Evolutionary conservation across 192 early-diverging fungal species (phyloP), one percentile per base, ranked within the genome.

Genomic region (Rhizoclosmatium globosum): DNA sequence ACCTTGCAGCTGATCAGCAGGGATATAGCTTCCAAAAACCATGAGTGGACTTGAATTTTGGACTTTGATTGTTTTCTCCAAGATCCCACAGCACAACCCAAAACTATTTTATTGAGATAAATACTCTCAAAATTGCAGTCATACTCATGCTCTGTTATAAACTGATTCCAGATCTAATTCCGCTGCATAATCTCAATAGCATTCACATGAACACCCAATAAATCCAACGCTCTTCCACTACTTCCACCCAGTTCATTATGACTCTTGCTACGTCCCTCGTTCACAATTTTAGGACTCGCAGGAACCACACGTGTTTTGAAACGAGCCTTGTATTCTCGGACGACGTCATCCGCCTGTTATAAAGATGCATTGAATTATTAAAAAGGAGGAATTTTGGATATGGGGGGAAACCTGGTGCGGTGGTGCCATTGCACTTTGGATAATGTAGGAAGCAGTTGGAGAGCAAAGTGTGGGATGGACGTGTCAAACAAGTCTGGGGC

Each of bases 401-500:
- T 47, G 47, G 23, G 21, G 7, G 21, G 7, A 41, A 71, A 79
- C 86, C 81, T 84, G 83, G 2, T 64, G 75, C 4, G 86, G 79
- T 17, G 71, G 71, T 23, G 61, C 81, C 9, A 62, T 58, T 45
- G 82, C 44, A n/a, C 42, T 56, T 19, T 82, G 79, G 15, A 87
- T 82, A 19, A 85, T 76, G n/a, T 82, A 81, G 1, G 79, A 42
- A 3, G 86, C 85, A 2, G 86, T 87, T 23, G 86, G 9, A 87
- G 50, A 15, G 82, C 78, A 67, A 85, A 87, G 45, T 85, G 86
- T 21, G 86, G 86, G 9, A 87, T 64, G n/a, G 64, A 53, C 4
- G 70, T 74, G 45, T 62, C 69, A 43, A 62, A 74, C 4, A 56
- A 7, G 9, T 41, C 7, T 79, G 56, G 38, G 56, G 68, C 43